Evolutionary conservation across 108 stramenopile genomes (phyloP), one percentile per base, ranked within the genome.

Genomic region (Discostella pseudostelligera): DNA sequence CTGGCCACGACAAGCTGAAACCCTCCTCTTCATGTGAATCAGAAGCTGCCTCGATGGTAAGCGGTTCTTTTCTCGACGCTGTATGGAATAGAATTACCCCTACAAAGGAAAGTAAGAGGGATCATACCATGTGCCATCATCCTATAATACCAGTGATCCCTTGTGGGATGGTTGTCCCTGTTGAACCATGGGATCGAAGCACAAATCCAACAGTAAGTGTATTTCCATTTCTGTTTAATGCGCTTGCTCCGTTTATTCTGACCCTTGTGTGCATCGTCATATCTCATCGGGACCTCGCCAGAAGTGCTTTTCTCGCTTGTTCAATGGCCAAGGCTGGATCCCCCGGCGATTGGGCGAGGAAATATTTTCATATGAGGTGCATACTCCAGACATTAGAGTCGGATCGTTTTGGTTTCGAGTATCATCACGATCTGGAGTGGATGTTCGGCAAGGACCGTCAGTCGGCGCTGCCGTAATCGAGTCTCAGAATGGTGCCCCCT

Each of bases 381-480:
- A 75, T n/a, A 7, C 74, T 12, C 92, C 92, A 12, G 86, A 94
- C 19, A 67, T 78, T 62, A 60, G 89, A 50, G 72, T 75, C 64
- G 92, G 92, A 14, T 94, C 92, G 4, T 87, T 94, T 66, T 94
- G 92, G 92, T 89, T 90, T 55, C 59, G 92, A 56, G 89, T 94
- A 5, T 61, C 78, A 46, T 65, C 81, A 17, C 51, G 29, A 13
- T 44, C 60, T 32, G 92, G 92, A 17, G 73, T 94, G 56, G 88
- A 86, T 26, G 89, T 89, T 16, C 69, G 92, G 19, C 60, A 82
- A 16, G 89, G 92, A 9, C 92, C 92, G 39, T 94, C 89, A 10
- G 59, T 62, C 20, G 66, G 76, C 39, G 87, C 92, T 2, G 78
- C 84, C 11, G 66, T 81, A 10, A 90, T 94, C 46, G 81, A 76